phyloP scores from a whole-genome alignment of 768 basidiomycete genomes.

The Roridomyces roridus region DNA sequence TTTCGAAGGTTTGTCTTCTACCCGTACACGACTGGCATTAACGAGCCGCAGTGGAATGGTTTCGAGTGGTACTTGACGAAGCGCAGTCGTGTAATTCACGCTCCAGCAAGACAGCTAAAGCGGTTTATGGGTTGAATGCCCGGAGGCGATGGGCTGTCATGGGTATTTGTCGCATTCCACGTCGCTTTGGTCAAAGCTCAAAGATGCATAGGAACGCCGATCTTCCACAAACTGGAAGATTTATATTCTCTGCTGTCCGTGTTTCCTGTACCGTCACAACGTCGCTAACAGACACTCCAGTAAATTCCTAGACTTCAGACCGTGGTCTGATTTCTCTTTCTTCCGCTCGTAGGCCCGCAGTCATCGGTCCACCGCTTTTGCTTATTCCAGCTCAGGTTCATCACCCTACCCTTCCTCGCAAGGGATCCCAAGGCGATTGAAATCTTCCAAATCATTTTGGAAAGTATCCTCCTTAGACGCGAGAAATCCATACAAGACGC shows the following conservation, averaged over 20 bases:
- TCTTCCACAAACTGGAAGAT: slow-evolving; percentile 93
- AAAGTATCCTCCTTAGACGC: slow-evolving; percentile 83
- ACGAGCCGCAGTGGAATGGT: slow-evolving; percentile 71
- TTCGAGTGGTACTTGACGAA: slow-evolving; percentile 87
- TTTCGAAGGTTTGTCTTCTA: slow-evolving; percentile 62
- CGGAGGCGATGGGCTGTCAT: slow-evolving; percentile 91
- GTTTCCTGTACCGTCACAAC: background rate
- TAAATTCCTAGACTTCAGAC: slow-evolving; percentile 78
- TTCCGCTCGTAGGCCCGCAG: slow-evolving; percentile 76
- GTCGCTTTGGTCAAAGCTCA: background rate
- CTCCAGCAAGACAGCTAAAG: slow-evolving; percentile 84
- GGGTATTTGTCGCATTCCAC: slow-evolving; percentile 42
- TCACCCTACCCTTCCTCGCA: slow-evolving; percentile 90
- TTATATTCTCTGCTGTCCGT: slow-evolving; percentile 81
- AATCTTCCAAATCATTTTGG: slow-evolving; percentile 93
- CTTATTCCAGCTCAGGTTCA: slow-evolving; percentile 60
- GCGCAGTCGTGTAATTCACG: slow-evolving; percentile 95
- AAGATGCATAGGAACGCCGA: slow-evolving; percentile 74
- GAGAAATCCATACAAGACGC: slow-evolving; percentile 93
- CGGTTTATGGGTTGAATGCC: slow-evolving; percentile 84
- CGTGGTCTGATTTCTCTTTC: slow-evolving; percentile 86
- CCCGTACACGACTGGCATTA: too few species aligned
- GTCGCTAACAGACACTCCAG: slow-evolving; percentile 40
- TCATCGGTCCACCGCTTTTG: background rate
- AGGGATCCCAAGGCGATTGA: slow-evolving; percentile 93